Conservation (phyloP, 768 basidiomycete genomes). For the Tricholoma bakamatsutake region DNA sequence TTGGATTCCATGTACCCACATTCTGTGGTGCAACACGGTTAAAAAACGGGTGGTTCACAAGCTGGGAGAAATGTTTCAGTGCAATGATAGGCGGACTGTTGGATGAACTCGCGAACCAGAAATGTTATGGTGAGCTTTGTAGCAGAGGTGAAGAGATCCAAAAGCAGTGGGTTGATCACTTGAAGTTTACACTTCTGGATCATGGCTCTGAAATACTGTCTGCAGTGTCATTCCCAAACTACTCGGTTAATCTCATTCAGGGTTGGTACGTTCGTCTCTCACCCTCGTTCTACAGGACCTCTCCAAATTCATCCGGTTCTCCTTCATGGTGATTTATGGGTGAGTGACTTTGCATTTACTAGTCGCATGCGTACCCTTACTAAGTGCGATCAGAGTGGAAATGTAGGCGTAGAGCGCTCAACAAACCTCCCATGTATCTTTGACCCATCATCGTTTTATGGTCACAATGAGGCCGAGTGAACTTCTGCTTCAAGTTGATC, state of each 20-base stretch:
- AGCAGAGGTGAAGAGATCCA: neutral
- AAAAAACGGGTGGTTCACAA: slow-evolving; percentile 66
- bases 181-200: neutral
- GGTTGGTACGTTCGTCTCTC: neutral
- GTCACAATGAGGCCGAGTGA: slow-evolving; percentile 81
- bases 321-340: slow-evolving; percentile 80
- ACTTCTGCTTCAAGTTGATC: slow-evolving; percentile 12
- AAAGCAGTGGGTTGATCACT: neutral
- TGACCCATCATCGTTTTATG: slow-evolving; percentile 75
- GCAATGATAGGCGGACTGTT: slow-evolving; percentile 57
- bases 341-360: slow-evolving; percentile 21
- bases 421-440: slow-evolving; percentile 63
- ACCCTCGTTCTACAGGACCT: slow-evolving; percentile 24
- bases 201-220: neutral
- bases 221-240: slow-evolving; percentile 69
- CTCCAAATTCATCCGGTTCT: slow-evolving; percentile 61
- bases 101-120: slow-evolving; percentile 35
- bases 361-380: neutral
- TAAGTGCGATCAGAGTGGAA: slow-evolving; percentile 51
- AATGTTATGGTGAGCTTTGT: slow-evolving; percentile 39
- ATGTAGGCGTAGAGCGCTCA: slow-evolving; percentile 51
- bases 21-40: slow-evolving; percentile 71
- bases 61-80: slow-evolving; percentile 66
- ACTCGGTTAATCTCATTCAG: slow-evolving; percentile 31
- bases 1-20: slow-evolving; percentile 70